Evolutionary conservation across 495 filamentous ascomycete genomes (phyloP), one percentile per base, ranked within the genome.

Genomic region (Neurospora sp.): DNA sequence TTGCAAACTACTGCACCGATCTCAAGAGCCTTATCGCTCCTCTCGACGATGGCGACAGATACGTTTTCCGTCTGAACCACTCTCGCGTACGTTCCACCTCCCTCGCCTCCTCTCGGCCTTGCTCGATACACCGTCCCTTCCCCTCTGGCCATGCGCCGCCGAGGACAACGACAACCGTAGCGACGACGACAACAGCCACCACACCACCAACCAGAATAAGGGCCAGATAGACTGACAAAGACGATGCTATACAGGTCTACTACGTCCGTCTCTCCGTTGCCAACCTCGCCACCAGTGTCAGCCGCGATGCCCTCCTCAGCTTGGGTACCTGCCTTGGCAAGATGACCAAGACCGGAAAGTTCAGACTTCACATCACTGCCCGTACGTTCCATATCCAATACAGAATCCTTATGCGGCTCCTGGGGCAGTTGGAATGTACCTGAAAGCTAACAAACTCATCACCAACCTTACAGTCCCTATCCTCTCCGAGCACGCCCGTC

Each of bases 341-440:
- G 80, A 93, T 97, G 83, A 97, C 93, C 68, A 97, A 98, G 87
- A 91, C 92, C 5, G 91, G 93, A 37, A 97, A 97, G 80, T 97
- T 96, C 80, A 83, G 92, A 38, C 82, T 96, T 59, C 92, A 94
- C 80, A 90, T 96, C 78, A 95, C 93, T 2, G 91, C 92, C 5
- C 87, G 74, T 71, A 71, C 42, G 74, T 48, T 38, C 27, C 20
- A 22, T 16, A 35, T 65, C 14, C 39, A 16, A 27, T 31, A 22
- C 22, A 5, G 22, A 59, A 31, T 16, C 48, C 27, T 14, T 61
- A 14, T 61, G 53, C 27, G 20, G 6, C 22, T 61, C 2, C 20
- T 61, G 27, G 20, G 27, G 0, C 22, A 35, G 27, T 61, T 31
- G 22, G 12, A 61, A 16, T 27, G 11, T 61, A 8, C 6, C 5